Base-by-base conservation (phyloP, 2,329 filamentous ascomycete species). In the Aspergillus phoenicis region DNA sequence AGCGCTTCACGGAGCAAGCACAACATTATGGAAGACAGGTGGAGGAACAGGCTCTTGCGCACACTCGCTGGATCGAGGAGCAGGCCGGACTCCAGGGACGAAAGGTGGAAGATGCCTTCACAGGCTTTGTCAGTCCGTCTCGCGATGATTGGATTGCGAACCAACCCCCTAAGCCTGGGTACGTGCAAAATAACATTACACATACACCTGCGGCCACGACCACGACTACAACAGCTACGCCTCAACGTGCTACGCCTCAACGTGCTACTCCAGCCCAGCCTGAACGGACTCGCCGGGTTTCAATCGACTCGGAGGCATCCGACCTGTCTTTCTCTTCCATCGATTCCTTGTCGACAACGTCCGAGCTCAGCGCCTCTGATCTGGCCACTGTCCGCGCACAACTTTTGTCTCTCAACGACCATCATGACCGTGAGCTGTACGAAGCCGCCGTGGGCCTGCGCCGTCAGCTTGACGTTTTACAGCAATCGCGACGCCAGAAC, bases 21-120 rank as follows among this genome's bases (percentile, higher is more conserved):
- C 69, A 74, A 54, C 64, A 74, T 53, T 77, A 76, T 62, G 71
- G 76, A 30, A 66, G 73, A 33, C 70, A 75, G 60, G 72, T 78
- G 1, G 77, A 80, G 66, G 73, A 77, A 45, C 74, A 74, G 36
- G 77, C 76, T 6, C 62, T 75, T 57, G 70, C 73, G 4, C 74
- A 73, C 64, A 74, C 73, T 36, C 70, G 72, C 10, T 77, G 75
- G 70, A 63, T 78, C 8, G 75, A 79, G 64, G 69, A 77, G 52
- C 75, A 78, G 47, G 74, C 74, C 7, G 67, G 73, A 8, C 62
- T 72, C 4, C 60, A 68, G 28, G 67, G 70, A 6, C 67, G 70
- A 11, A 76, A 74, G 54, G 48, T 64, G 30, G 68, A 69, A 57
- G 61, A 65, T 47, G 58, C 61, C 4, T 67, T 66, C 57, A 45